phyloP scores from a whole-genome alignment of 352 stramenopile species.

The Saprolegnia parasitica region DNA sequence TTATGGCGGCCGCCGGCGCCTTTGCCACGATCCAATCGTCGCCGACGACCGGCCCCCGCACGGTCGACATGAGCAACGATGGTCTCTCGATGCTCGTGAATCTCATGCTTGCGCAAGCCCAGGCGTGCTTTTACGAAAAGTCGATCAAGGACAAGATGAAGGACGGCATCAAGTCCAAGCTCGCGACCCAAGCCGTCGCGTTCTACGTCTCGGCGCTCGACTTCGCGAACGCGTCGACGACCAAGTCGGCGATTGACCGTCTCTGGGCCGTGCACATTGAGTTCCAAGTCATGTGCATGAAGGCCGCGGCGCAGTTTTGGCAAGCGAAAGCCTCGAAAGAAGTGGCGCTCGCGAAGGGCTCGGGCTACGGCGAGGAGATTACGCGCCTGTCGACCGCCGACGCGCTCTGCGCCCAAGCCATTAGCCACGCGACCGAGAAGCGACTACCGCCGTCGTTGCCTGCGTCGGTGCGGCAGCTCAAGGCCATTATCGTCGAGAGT shows the following conservation, averaged over 20 bases:
- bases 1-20: slow-evolving; percentile 77
- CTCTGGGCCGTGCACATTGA: slow-evolving; percentile 61
- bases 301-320: slow-evolving; percentile 71
- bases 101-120: slow-evolving; percentile 80
- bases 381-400: slow-evolving; percentile 51
- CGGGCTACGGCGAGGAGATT: slow-evolving; percentile 77
- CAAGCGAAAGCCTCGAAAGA: slow-evolving; percentile 64
- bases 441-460: slow-evolving; percentile 53
- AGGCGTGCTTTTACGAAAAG: slow-evolving; percentile 91
- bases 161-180: slow-evolving; percentile 73
- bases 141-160: slow-evolving; percentile 86
- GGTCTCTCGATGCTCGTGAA: slow-evolving; percentile 60
- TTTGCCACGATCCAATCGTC: slow-evolving; percentile 61
- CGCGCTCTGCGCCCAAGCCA: slow-evolving; percentile 48
- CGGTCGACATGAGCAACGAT: slow-evolving; percentile 59
- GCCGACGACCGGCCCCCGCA: slow-evolving; percentile 39
- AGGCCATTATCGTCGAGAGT: slow-evolving; percentile 51
- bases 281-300: slow-evolving; percentile 71
- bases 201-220: slow-evolving; percentile 57
- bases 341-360: slow-evolving; percentile 42
- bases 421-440: slow-evolving; percentile 56
- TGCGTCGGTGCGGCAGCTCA: slow-evolving; percentile 50
- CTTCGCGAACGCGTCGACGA: slow-evolving; percentile 46
- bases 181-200: slow-evolving; percentile 71
- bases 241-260: slow-evolving; percentile 51